Evolutionary conservation across 2,329 filamentous ascomycete species (phyloP).

Genomic region (Pseudogymnoascus sp.): DNA sequence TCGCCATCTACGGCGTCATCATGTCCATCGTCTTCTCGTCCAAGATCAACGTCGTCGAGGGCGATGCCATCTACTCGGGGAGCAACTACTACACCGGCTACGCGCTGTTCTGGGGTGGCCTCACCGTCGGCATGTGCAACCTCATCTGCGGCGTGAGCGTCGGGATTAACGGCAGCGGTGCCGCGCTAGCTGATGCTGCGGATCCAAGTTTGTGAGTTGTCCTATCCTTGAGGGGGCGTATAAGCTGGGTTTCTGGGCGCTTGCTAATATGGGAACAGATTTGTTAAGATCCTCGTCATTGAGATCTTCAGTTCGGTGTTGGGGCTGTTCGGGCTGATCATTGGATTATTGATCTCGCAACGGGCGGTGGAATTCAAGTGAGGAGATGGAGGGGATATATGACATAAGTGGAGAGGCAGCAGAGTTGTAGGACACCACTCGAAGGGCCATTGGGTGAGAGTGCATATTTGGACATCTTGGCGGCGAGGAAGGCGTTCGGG

Average conservation of each 20-base stretch:
- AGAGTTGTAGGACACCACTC: background rate
- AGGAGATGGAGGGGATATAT: background rate
- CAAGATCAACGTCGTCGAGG: constrained; percentile 64
- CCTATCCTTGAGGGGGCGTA: background rate
- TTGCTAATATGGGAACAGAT: constrained; percentile 46
- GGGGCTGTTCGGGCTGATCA: constrained; percentile 91
- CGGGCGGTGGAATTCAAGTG: constrained; percentile 67
- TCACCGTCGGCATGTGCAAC: constrained; percentile 95
- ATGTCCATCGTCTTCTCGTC: constrained; percentile 98
- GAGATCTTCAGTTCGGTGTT: constrained; percentile 99
- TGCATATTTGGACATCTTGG: constrained; percentile 5
- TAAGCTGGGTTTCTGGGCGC: constrained; percentile 1
- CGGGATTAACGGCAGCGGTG: constrained; percentile 95
- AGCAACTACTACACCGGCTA: constrained; percentile 91
- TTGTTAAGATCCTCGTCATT: constrained; percentile 97
- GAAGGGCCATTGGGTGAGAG: background rate
- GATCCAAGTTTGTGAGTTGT: constrained; percentile 74
- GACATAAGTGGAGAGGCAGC: background rate
- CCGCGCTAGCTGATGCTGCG: constrained; percentile 90
- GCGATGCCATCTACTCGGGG: constrained; percentile 61
- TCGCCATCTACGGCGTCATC: constrained; percentile 99
- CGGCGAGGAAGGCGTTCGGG: constrained; percentile 5
- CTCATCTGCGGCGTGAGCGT: constrained; percentile 93
- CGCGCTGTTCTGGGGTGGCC: constrained; percentile 89
- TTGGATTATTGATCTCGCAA: constrained; percentile 79